Base-by-base conservation (phyloP, 2,329 filamentous ascomycete genomes). In the Phialophora macrospora region DNA sequence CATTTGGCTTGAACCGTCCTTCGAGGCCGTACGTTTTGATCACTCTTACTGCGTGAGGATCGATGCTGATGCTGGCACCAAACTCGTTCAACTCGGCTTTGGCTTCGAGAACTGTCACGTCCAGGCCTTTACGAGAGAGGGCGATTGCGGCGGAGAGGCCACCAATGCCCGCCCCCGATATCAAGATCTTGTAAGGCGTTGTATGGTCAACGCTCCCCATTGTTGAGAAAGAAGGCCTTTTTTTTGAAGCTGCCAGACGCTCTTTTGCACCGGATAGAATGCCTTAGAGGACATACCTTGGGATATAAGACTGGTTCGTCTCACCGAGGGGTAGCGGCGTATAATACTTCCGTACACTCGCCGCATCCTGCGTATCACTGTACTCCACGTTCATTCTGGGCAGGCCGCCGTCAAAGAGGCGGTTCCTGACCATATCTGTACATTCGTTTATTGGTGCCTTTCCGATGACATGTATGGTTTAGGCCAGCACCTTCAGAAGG, bases 131-230 rank as follows among this genome's bases (percentile, higher is more conserved):
- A 24, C 34, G 62, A 9, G 69, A 65, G 26, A 75, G 70, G 2
- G 72, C 72, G 28, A 75, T 71, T 1, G 72, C 74, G 1, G 72
- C 71, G 26, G 67, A 62, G 17, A 74, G 64, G 3, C 73, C 73
- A 9, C 70, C 72, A 3, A 74, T 66, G 0, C 73, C 59, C 3
- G 59, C 59, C 17, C 59, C 59, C 7, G 34, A 38, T 7, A 62
- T 48, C 22, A 62, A 26, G 14, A 55, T 24, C 26, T 34, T 52
- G 38, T 55, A 55, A 24, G 59, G 49, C 38, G 46, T 55, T 55
- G 26, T 8, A 51, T 26, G 26, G n/a, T n/a, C 58, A 52, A 54
- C 22, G 58, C 58, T 60, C n/a, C 58, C 58, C 58, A 60, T 60
- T 12, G 58, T 28, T 17, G 24, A 12, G 48, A 26, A 51, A 51